These are phyloP conservation scores for Naganishia albida DNA, from an alignment of 1,284 basidiomycete species.

Conservation along the genomic window DNA sequence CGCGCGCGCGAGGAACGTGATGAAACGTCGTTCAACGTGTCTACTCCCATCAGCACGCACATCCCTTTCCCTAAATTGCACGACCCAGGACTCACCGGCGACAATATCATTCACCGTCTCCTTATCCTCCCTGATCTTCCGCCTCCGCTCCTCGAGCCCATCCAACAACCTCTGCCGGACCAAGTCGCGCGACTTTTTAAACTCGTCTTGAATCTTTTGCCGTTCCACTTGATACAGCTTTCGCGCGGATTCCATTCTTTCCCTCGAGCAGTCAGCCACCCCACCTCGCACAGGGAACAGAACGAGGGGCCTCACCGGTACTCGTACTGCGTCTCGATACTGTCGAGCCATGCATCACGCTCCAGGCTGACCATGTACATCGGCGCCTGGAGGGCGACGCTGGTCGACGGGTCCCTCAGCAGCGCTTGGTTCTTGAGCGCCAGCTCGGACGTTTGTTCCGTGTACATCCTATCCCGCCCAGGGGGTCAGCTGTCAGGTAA, in stretches of 20 bases:
- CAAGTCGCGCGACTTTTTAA: conserved; percentile 53
- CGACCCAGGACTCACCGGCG: conserved; percentile 49
- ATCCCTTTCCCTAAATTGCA: not conserved
- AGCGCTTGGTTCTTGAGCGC: conserved; percentile 50
- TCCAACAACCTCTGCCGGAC: conserved; percentile 54
- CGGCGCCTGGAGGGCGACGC: conserved; percentile 54
- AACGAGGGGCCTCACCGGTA: conserved; percentile 50
- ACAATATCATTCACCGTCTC: conserved; percentile 56
- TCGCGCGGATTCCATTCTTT: conserved; percentile 36
- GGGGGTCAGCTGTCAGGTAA: not conserved
- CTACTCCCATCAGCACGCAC: conserved; percentile 34
- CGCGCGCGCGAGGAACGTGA: conserved; percentile 3
- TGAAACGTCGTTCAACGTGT: conserved; percentile 46
- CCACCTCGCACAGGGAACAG: not conserved
- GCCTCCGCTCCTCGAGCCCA: conserved; percentile 56
- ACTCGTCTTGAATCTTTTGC: conserved; percentile 57
- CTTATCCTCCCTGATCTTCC: conserved; percentile 58
- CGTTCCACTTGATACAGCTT: conserved; percentile 56
- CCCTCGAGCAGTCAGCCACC: not conserved
- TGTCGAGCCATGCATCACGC: conserved; percentile 55
- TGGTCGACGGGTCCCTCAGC: conserved; percentile 54
- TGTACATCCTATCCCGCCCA: conserved; percentile 47
- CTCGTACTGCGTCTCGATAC: conserved; percentile 55
- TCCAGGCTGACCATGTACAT: conserved; percentile 56
- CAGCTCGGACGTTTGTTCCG: conserved; percentile 50